These are phyloP conservation scores for Cyclospora cayetanensis DNA, from an alignment of 169 alveolate species.

Conservation along the genomic window DNA sequence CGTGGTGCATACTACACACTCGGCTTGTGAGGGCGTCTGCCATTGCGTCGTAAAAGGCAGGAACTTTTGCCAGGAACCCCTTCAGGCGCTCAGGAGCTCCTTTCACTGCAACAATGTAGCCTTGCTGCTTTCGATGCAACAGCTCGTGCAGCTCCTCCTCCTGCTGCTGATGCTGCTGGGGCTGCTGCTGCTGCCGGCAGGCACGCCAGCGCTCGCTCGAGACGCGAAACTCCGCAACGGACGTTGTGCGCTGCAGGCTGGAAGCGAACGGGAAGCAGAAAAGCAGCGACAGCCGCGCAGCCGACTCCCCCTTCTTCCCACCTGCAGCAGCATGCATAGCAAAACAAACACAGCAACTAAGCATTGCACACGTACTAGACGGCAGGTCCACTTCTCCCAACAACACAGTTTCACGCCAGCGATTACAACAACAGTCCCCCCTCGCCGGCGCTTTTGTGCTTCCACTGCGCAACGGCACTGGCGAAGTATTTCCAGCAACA, in stretches of 20 bases:
- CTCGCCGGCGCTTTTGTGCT: too few relatives aligned
- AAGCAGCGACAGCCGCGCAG: constrained; percentile 77
- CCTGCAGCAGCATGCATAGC: constrained; percentile 12
- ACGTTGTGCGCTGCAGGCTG: constrained; percentile 89
- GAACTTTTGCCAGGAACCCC: constrained; percentile 87
- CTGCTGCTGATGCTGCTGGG: not conserved
- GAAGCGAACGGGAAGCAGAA: constrained; percentile 89
- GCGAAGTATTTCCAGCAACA: not conserved
- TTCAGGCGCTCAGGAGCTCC: constrained; percentile 97
- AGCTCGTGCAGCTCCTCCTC: constrained; percentile 26
- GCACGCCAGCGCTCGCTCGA: constrained; percentile 59
- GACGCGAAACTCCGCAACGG: constrained; percentile 69
- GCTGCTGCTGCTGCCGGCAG: not conserved
- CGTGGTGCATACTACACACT: too few relatives aligned
- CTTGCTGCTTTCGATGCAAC: constrained; percentile 27
- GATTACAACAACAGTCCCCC: not conserved
- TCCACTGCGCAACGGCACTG: not conserved
- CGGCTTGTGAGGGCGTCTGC: constrained; percentile 19
- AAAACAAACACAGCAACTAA: not conserved
- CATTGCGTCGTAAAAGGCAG: constrained; percentile 88
- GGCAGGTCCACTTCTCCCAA: not conserved
- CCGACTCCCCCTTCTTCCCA: constrained; percentile 45
- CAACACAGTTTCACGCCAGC: not conserved
- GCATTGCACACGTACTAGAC: not conserved
- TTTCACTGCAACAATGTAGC: constrained; percentile 80